phyloP scores from a whole-genome alignment of 306 rosid genomes.

The Dalbergia oliveri region DNA sequence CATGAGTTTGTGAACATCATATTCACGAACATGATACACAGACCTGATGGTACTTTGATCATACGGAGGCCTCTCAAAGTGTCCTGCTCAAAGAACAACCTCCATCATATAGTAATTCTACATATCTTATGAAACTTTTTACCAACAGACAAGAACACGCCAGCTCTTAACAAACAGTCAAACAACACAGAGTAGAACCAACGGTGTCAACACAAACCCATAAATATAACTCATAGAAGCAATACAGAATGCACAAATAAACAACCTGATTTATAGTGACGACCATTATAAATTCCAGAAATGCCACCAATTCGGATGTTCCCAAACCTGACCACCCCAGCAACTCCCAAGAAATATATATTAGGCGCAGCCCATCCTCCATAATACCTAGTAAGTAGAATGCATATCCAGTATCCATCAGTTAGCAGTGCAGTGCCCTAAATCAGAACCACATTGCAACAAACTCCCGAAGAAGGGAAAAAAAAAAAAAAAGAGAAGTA shows the following conservation, averaged over 20 bases:
- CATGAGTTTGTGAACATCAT: conserved; percentile 79
- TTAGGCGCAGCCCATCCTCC: conserved; percentile 99
- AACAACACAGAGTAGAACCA: not conserved
- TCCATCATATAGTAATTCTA: conserved; percentile 19
- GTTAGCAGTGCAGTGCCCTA: conserved; percentile 13
- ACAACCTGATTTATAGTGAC: conserved; percentile 76
- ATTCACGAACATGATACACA: conserved; percentile 91
- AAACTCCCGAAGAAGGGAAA: not conserved
- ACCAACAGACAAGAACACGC: not conserved
- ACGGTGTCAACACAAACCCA: not conserved
- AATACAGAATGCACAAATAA: conserved; percentile 18
- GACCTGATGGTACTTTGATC: conserved; percentile 71
- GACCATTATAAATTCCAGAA: conserved; percentile 88
- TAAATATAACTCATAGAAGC: conserved; percentile 26
- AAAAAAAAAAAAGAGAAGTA: conserved; percentile 7
- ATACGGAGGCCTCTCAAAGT: conserved; percentile 95
- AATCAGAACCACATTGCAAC: not conserved
- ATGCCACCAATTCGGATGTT: conserved; percentile 89
- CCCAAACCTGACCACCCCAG: conserved; percentile 95
- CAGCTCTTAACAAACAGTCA: not conserved
- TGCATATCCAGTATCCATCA: conserved; percentile 20
- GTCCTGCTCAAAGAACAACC: conserved; percentile 68
- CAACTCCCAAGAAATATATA: conserved; percentile 86
- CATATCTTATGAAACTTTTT: not conserved
- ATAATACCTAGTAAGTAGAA: conserved; percentile 68